These are phyloP conservation scores for Platismatia glauca DNA, from an alignment of 495 filamentous ascomycete genomes.

Conservation along the genomic window DNA sequence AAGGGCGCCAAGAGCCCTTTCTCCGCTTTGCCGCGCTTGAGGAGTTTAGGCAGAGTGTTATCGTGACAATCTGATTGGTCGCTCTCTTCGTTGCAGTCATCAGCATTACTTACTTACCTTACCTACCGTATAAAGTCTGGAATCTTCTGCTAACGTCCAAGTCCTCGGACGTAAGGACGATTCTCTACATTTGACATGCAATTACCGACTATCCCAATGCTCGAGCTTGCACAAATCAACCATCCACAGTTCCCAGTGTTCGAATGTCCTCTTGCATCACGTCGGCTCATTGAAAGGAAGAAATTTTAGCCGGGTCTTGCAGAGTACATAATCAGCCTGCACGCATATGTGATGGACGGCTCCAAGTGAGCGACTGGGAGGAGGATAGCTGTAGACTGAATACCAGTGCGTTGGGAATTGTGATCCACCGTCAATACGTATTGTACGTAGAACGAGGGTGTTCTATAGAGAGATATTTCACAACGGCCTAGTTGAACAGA, in stretches of 20 bases:
- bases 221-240: not conserved
- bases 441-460: not conserved
- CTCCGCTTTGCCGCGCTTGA: constrained; percentile 1
- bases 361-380: not conserved
- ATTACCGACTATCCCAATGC: not conserved
- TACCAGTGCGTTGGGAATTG: not conserved
- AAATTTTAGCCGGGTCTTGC: not conserved
- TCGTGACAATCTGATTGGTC: not conserved
- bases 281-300: not conserved
- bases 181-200: not conserved
- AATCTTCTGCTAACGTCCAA: no score
- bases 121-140: no score
- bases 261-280: no score
- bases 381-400: not conserved
- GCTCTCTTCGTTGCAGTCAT: not conserved
- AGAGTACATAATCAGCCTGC: not conserved
- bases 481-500: not conserved
- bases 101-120: no score
- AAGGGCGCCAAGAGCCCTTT: not conserved
- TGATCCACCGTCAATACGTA: not conserved
- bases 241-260: not conserved
- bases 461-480: not conserved
- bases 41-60: no score
- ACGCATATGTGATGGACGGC: not conserved
- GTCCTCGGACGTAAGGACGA: not conserved